Evolutionary conservation across 2,329 filamentous ascomycete species (phyloP).

Genomic region (Leptographium flavum): DNA sequence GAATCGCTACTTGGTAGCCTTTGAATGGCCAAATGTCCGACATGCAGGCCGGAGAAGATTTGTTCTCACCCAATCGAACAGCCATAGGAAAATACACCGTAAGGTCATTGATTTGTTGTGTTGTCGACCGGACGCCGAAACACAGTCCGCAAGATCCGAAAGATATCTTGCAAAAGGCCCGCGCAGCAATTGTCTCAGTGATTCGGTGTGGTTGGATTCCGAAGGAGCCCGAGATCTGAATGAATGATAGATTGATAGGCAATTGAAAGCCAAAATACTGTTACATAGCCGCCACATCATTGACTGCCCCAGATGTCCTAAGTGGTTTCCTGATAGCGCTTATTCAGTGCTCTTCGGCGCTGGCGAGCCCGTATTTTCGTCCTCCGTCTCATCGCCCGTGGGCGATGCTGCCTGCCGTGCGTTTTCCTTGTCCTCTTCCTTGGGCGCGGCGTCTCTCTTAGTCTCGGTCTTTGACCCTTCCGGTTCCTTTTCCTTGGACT

Average conservation of each 20-base stretch:
- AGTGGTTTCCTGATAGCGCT: not conserved
- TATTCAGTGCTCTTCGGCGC: not conserved
- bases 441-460: constrained; percentile 11
- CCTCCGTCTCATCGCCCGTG: not conserved
- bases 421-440: constrained; percentile 12
- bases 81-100: too few species aligned
- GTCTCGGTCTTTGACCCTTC: not conserved
- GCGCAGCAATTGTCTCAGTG: too few species aligned
- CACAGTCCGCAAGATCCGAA: too few species aligned
- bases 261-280: too few species aligned
- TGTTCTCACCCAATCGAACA: not conserved
- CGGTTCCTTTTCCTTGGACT: constrained; percentile 4
- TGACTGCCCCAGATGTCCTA: too few species aligned
- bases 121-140: too few species aligned
- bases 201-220: too few species aligned
- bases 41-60: not conserved
- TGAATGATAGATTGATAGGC: too few species aligned
- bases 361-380: not conserved
- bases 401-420: not conserved
- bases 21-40: not conserved
- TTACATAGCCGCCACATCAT: too few species aligned
- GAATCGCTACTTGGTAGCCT: not conserved
- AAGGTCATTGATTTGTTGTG: too few species aligned
- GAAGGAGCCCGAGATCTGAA: too few species aligned
- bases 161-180: too few species aligned